Conservation (phyloP, 139 green algal genomes). For the Microglena sp. region DNA sequence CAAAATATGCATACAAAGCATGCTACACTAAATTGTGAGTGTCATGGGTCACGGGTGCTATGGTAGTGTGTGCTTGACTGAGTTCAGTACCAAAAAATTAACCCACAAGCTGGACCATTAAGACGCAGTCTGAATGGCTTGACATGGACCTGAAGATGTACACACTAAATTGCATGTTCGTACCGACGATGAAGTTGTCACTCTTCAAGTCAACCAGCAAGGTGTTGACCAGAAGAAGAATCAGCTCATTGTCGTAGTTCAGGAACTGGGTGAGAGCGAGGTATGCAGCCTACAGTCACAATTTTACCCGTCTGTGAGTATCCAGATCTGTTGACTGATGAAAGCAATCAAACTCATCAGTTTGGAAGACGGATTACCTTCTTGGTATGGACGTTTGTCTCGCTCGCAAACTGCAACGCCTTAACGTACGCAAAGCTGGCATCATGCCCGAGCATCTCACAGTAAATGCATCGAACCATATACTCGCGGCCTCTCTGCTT, state of each 20-base stretch:
- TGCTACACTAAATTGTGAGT: too few relatives aligned
- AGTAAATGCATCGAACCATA: slow-evolving; percentile 89
- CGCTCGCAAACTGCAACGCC: slow-evolving; percentile 41
- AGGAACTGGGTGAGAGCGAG: slow-evolving; percentile 86
- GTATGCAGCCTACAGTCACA: slow-evolving; percentile 69
- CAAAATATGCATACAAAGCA: too few relatives aligned
- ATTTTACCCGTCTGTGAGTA: neutral
- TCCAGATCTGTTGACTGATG: neutral
- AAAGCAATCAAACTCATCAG: neutral
- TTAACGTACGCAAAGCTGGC: slow-evolving; percentile 76
- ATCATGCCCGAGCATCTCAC: slow-evolving; percentile 97
- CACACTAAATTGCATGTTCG: too few relatives aligned
- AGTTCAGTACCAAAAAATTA: too few relatives aligned
- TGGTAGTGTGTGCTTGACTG: too few relatives aligned
- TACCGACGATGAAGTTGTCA: too few relatives aligned
- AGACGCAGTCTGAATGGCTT: too few relatives aligned
- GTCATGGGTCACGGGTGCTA: too few relatives aligned
- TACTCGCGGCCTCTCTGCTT: slow-evolving; percentile 66
- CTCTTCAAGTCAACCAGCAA: slow-evolving; percentile 84
- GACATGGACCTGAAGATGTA: too few relatives aligned
- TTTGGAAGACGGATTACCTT: slow-evolving; percentile 24
- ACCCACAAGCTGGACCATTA: too few relatives aligned
- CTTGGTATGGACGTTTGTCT: slow-evolving; percentile 48
- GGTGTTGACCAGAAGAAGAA: slow-evolving; percentile 95
- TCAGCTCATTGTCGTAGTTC: slow-evolving; percentile 78